Evolutionary conservation across 2,329 filamentous ascomycete species (phyloP), one percentile per base, ranked within the genome.

Genomic region (Microcyclosporella mali): DNA sequence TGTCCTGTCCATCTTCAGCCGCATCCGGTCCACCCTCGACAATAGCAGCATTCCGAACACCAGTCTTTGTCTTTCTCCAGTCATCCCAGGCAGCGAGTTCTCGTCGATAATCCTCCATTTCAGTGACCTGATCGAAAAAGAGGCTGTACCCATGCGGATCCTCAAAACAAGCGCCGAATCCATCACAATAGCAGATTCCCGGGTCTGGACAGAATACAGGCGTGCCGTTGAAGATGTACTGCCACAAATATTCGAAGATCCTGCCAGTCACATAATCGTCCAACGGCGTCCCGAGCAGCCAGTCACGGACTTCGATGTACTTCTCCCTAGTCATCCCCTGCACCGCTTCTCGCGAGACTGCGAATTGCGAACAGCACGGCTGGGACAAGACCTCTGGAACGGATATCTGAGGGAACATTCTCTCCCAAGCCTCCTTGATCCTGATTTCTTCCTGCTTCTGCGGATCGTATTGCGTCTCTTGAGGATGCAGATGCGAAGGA

Each of bases 161-260:
- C 11, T 72, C 75, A 48, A 81, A 81, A 55, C 80, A 83, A 10
- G 77, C 64, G 1, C 79, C 79, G 34, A 74, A 83, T 3, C 75
- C 78, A 42, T 82, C 78, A 55, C 80, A 83, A 46, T 79, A 79
- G 60, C 80, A 83, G 0, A 73, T 59, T 42, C 75, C 67, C 59
- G 78, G 73, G 36, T 66, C 62, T 1, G 73, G 72, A 49, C 74
- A 78, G 40, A 68, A 65, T 7, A 70, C 57, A 7, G 67, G 64
- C n/a, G 66, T 48, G 2, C 71, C 73, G 0, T 75, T 74, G 56
- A 81, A 81, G 10, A 82, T 68, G 46, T 73, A 77, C 45, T 81
- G 77, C 79, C 79, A 82, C 2, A 80, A 62, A 55, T 82, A 82
- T 57, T 82, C 79, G 67, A 77, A 81, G 11, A 81, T 68, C 3